Evolutionary conservation across 331 rosid species (phyloP).

Genomic region (Quercus tomentella): DNA sequence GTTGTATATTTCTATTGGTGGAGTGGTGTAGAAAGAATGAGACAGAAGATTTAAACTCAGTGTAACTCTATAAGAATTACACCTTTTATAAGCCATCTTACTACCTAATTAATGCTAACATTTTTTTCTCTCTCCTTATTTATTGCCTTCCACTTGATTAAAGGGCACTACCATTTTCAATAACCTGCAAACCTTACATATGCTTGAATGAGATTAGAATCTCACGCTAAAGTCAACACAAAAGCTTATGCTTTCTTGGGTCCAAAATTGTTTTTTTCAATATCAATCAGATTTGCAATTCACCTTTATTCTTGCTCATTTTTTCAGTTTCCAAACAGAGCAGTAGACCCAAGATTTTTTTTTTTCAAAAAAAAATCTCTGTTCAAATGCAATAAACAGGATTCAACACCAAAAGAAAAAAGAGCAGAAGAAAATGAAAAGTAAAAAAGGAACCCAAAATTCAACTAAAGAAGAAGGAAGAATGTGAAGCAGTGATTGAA

Average conservation of each 20-base stretch:
- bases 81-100: rapidly evolving
- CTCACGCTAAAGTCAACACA: background rate
- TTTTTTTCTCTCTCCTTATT: no score
- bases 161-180: no score
- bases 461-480: background rate
- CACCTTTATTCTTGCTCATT: background rate
- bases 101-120: no score
- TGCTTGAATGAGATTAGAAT: no score
- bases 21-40: no score
- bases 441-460: background rate
- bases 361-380: background rate
- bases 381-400: background rate
- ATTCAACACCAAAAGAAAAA: background rate
- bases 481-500: background rate
- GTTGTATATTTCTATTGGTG: no score
- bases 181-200: no score
- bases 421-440: background rate
- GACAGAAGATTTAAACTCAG: no score
- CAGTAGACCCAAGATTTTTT: background rate
- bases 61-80: no score
- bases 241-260: background rate
- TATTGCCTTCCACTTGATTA: no score
- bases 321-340: background rate
- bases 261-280: background rate
- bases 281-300: background rate